A percentile compares a stretch with the other conserved stretches of the same genome.
Conservation (phyloP, 73 alveolate species). For the Durusdinium trenchii region DNA sequence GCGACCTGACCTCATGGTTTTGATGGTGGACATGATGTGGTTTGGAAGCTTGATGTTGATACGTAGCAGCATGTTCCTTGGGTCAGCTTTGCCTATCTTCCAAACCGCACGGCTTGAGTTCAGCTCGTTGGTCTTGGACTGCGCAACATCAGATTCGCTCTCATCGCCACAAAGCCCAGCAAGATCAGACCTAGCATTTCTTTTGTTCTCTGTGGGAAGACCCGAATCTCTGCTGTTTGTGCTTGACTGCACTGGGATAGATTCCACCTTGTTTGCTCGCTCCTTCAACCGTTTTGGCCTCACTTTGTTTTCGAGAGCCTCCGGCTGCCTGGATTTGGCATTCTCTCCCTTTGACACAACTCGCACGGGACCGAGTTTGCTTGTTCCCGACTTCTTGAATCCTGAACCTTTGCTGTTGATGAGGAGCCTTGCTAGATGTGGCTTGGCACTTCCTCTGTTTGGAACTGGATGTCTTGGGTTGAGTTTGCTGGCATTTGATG, state of each 20-base stretch:
- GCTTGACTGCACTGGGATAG: neutral
- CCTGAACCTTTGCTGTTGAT: neutral
- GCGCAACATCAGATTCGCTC: neutral
- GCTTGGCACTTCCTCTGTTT: neutral
- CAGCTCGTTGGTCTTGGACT: neutral
- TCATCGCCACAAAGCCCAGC: neutral
- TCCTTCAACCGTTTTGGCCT: neutral
- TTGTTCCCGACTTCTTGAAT: neutral
- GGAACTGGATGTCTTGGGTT: conserved; percentile 25
- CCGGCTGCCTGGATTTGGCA: neutral
- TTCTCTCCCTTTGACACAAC: neutral
- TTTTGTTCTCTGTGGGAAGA: neutral
- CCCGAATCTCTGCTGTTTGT: neutral
- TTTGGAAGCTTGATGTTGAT: neutral
- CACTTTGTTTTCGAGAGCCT: neutral
- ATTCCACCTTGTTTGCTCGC: neutral
- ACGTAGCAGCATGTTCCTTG: neutral
- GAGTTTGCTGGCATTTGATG: neutral
- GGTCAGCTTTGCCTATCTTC: neutral
- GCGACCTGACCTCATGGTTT: neutral
- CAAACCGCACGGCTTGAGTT: conserved; percentile 1
- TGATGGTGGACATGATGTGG: neutral
- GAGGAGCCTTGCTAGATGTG: conserved; percentile 14
- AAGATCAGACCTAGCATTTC: neutral
- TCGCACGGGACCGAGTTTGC: neutral